These are phyloP conservation scores for Xylaria acuta DNA, from an alignment of 495 filamentous ascomycete species.

Conservation along the genomic window DNA sequence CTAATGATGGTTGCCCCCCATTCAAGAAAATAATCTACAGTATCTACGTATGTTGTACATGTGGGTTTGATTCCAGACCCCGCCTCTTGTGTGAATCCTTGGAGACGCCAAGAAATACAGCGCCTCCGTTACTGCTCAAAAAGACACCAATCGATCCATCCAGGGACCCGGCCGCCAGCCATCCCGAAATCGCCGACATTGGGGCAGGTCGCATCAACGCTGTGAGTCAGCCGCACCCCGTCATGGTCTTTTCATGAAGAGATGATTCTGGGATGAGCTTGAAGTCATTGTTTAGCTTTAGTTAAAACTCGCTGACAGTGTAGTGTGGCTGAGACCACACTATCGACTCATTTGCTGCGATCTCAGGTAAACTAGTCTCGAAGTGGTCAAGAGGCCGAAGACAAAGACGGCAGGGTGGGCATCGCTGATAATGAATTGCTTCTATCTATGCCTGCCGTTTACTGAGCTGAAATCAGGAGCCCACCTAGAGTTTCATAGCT, in stretches of 20 bases:
- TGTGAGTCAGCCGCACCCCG: background rate
- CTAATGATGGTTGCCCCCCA: background rate
- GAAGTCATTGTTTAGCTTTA: background rate
- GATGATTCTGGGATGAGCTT: background rate
- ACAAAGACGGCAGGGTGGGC: background rate
- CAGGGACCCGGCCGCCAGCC: background rate
- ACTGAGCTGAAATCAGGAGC: too few species aligned
- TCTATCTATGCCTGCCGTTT: too few species aligned
- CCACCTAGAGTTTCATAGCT: too few species aligned
- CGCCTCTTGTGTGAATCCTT: background rate
- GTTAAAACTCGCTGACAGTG: background rate
- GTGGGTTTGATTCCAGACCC: background rate
- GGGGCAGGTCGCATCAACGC: background rate
- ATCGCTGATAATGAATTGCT: background rate
- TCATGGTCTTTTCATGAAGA: background rate
- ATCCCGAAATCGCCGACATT: background rate
- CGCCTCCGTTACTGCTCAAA: background rate
- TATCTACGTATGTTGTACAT: background rate
- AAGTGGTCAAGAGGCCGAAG: background rate
- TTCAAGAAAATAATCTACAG: background rate
- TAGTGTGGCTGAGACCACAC: background rate
- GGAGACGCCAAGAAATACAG: background rate
- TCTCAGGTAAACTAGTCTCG: background rate
- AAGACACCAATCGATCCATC: background rate
- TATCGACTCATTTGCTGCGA: background rate